A percentile compares a stretch with the other conserved stretches of the same genome.
Conservation (phyloP, 2,329 filamentous ascomycete species). For the Aspergillus versicolor region DNA sequence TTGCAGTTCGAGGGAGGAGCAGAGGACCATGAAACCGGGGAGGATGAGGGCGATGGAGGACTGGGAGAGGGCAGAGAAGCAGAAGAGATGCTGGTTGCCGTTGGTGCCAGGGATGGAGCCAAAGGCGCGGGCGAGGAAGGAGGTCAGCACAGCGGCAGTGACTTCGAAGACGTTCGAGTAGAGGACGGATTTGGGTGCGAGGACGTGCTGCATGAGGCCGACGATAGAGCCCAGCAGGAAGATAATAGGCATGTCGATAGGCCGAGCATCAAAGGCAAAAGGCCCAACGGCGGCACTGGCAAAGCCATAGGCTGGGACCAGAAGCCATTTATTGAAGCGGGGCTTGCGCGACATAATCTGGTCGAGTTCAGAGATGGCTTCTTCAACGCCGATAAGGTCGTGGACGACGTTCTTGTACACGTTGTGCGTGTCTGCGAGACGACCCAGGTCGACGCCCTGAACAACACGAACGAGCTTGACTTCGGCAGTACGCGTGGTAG, state of each 20-base stretch:
- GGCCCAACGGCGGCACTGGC: constrained; percentile 75
- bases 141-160: constrained; percentile 64
- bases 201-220: constrained; percentile 71
- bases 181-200: constrained; percentile 72
- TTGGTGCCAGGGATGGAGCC: constrained; percentile 61
- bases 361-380: constrained; percentile 47
- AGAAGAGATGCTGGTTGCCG: constrained; percentile 52
- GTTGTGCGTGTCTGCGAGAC: constrained; percentile 46
- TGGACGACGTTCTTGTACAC: constrained; percentile 53
- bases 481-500: constrained; percentile 48
- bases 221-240: constrained; percentile 75
- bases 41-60: constrained; percentile 72
- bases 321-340: constrained; percentile 55
- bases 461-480: constrained; percentile 46
- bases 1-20: constrained; percentile 65
- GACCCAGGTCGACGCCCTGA: constrained; percentile 47
- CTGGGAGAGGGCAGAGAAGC: constrained; percentile 71
- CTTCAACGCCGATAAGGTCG: constrained; percentile 48
- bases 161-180: constrained; percentile 67
- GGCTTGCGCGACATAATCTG: constrained; percentile 58
- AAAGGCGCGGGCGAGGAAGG: constrained; percentile 67
- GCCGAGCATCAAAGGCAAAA: constrained; percentile 75
- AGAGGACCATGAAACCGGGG: constrained; percentile 66
- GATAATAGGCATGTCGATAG: constrained; percentile 75
- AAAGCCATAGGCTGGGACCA: constrained; percentile 70